phyloP scores from a whole-genome alignment of 139 green algal genomes.

The Chlorella sp. region DNA sequence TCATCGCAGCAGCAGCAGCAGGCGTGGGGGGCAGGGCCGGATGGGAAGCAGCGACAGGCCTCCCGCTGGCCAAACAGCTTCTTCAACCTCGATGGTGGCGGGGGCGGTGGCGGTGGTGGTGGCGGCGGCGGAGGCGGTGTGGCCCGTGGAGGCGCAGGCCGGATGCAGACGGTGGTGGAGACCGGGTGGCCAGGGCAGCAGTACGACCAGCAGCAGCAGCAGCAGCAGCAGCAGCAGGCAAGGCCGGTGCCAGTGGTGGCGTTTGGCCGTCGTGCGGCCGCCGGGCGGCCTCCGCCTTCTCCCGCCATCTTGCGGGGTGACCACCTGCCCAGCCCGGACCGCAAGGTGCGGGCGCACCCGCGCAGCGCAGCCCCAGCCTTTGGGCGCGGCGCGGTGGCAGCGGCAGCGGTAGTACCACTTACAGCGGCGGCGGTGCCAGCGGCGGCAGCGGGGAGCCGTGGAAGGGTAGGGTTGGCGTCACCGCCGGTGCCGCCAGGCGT shows the following conservation, averaged over 20 bases:
- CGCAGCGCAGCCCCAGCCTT: too few species aligned
- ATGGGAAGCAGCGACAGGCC: too few species aligned
- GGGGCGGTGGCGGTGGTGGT: not conserved
- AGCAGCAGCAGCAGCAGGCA: too few species aligned
- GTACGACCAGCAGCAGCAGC: too few species aligned
- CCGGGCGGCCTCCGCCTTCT: not conserved
- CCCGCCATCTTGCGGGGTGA: not conserved
- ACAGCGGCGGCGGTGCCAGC: too few species aligned
- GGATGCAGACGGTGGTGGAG: not conserved
- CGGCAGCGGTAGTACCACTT: too few species aligned
- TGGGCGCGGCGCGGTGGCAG: too few species aligned
- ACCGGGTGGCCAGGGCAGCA: too few species aligned
- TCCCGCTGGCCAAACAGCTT: too few species aligned
- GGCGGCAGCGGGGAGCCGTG: too few species aligned
- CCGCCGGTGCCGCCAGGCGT: too few species aligned
- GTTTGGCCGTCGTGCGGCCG: not conserved
- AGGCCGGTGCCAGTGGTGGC: not conserved
- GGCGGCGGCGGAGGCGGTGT: not conserved
- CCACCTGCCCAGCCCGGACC: not conserved
- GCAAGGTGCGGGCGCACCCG: not conserved
- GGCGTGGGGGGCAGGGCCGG: not conserved
- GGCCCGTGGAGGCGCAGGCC: not conserved
- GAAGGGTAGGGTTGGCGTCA: too few species aligned
- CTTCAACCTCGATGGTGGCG: slow-evolving; percentile 1
- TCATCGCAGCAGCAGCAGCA: not conserved